Evolutionary conservation across 306 rosid species (phyloP), one percentile per base, ranked within the genome.

Genomic region (Begonia loranthoides): DNA sequence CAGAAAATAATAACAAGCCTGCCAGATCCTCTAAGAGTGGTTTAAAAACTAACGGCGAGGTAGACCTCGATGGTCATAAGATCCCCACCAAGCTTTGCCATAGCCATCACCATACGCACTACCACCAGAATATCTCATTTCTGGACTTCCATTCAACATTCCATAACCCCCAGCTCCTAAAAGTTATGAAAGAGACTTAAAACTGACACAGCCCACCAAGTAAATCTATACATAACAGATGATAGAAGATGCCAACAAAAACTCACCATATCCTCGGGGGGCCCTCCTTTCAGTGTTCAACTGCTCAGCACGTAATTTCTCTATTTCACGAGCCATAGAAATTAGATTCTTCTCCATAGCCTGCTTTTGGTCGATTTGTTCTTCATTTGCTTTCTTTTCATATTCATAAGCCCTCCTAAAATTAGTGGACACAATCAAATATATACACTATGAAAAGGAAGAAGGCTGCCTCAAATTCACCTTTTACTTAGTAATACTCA

Each of bases 321-420:
- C 83, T 45, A 73, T 54, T 66, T 73, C 79, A 50, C 70, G 70
- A 57, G 77, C 83, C 77, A 77, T 73, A 15, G 73, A 73, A 60
- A 69, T 43, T 9, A 73, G 72, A 50, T 70, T 73, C 39, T 57
- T 66, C 70, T 77, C 79, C 79, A 77, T 64, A 15, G 66, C 70
- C 50, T 60, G 79, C 56, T 61, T 73, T 51, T 63, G 69, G 58
- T 63, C 65, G 47, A 66, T 54, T 66, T 59, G 67, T 54, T 70
- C 74, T 60, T 66, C 67, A 28, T 66, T 73, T 21, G 64, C 72
- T 54, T 57, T 70, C 64, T 75, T 77, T 51, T 77, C 72, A 48
- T 60, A 70, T 48, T 73, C 79, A 63, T 50, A 63, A 52, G 68
- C 74, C 61, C 71, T 63, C 76, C 83, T 77, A 60, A 10, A 58